phyloP scores from a whole-genome alignment of 768 basidiomycete genomes.

The Podaxis carcinomalis region DNA sequence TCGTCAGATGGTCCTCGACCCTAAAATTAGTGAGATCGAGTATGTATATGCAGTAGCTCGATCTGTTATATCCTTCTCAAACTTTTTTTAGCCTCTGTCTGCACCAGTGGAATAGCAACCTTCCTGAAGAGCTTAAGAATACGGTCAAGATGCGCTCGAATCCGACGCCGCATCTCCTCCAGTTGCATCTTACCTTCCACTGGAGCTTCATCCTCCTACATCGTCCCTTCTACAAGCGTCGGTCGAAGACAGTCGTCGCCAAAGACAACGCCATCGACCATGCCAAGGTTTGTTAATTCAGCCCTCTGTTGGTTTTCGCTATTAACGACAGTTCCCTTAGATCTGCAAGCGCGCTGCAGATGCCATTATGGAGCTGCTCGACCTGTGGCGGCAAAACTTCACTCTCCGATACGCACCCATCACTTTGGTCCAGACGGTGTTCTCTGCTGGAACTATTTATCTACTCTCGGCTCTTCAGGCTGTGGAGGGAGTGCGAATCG shows the following conservation, averaged over 20 bases:
- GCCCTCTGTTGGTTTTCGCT: background rate
- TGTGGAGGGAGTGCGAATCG: constrained; percentile 41
- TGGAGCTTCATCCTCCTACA: constrained; percentile 60
- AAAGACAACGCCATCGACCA: constrained; percentile 42
- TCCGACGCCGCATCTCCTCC: constrained; percentile 49
- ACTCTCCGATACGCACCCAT: constrained; percentile 54
- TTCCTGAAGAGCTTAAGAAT: constrained; percentile 45
- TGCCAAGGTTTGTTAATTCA: constrained; percentile 38
- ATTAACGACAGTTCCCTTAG: constrained; percentile 19
- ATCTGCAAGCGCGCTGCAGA: constrained; percentile 50
- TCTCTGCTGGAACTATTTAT: constrained; percentile 57
- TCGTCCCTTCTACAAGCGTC: constrained; percentile 48
- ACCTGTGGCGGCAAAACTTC: constrained; percentile 48
- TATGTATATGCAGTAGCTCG: constrained; percentile 21
- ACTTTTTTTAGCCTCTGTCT: constrained; percentile 33
- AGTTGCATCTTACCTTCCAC: constrained; percentile 54
- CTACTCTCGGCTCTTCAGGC: constrained; percentile 52
- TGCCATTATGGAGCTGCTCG: constrained; percentile 50
- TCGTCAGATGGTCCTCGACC: constrained; percentile 37
- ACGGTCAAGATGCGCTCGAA: constrained; percentile 42
- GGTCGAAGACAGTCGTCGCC: constrained; percentile 31
- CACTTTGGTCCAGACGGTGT: constrained; percentile 52
- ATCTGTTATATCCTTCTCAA: background rate
- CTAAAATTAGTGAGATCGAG: constrained; percentile 52
- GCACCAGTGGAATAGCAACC: constrained; percentile 42